Evolutionary conservation across 257 asterid genomes (phyloP), one percentile per base, ranked within the genome.

Genomic region (Knoxia roxburghii): DNA sequence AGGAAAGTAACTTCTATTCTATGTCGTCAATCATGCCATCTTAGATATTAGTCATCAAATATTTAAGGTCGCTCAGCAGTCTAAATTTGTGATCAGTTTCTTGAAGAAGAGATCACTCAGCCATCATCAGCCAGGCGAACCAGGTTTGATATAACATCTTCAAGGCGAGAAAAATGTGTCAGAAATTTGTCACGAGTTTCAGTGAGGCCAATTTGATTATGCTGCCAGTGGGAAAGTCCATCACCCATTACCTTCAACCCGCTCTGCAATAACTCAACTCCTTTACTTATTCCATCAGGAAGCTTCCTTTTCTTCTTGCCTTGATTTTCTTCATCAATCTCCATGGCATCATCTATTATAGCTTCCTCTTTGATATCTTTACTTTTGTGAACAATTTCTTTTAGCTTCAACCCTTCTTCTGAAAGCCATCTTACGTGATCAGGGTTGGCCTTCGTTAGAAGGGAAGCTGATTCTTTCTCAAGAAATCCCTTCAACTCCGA

Each of bases 221-320:
- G 82, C 57, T 87, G 80, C 96, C 90, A 90, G 51, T 84, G 79
- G 2, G 88, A 83, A 70, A 94, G 79, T n/a, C 90, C 92, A 67
- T 85, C 85, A 18, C 86, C 85, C 90, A 90, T 85, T 21, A 90
- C 74, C 75, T 85, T 86, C 85, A 94, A 49, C 23, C 97, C 99
- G 40, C 73, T 81, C 84, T 81, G 94, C 79, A 94, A 70, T 63
- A 94, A 65, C 71, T 90, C 95, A 1, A 90, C 91, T 64, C 97
- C 99, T 78, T 76, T 72, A 49, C 83, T 73, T 66, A 94, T 87
- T 64, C 83, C 95, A 66, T 87, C 88, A 0, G 96, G 96, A 68
- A 88, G 75, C 61, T 94, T 94, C 65, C 99, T 85, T 67, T 88
- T 94, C 94, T 79, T 88, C 56, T 52, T 84, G 52, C 69, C 67